These are phyloP conservation scores for Protomyces inundatus DNA, from an alignment of 1,139 yeast species.

Conservation along the genomic window DNA sequence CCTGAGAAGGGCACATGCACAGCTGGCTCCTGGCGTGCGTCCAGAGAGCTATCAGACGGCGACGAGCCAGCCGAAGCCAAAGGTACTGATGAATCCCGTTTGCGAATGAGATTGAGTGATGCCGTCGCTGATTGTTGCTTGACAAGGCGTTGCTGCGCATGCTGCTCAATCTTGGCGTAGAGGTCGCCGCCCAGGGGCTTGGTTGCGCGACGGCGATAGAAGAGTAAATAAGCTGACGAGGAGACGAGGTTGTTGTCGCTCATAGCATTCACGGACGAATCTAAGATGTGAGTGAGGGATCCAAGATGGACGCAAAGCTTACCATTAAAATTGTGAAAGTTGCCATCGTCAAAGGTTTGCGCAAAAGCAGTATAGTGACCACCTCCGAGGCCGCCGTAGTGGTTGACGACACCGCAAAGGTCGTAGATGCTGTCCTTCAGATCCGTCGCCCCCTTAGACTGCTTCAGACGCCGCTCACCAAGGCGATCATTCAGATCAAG, in stretches of 20 bases:
- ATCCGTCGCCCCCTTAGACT: conserved; percentile 40
- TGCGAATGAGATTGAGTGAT: not conserved
- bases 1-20: not conserved
- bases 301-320: not conserved
- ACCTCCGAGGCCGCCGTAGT: conserved; percentile 93
- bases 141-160: not conserved
- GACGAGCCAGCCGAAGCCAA: not conserved
- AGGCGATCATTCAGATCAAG: conserved; percentile 64
- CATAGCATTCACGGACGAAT: conserved; percentile 61
- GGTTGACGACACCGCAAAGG: conserved; percentile 88
- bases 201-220: conserved; percentile 58
- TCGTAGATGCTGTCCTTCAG: conserved; percentile 55
- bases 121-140: not conserved
- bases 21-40: not conserved
- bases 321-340: conserved; percentile 87
- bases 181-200: conserved; percentile 3
- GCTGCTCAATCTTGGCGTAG: not conserved
- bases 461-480: conserved; percentile 37
- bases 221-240: conserved; percentile 81
- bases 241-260: conserved; percentile 59
- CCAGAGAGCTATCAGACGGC: not conserved
- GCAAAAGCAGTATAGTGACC: conserved; percentile 95
- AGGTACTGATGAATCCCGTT: not conserved
- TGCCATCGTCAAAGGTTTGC: conserved; percentile 61
- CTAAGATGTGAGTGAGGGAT: conserved; percentile 5